Evolutionary conservation across 192 early-diverging fungal genomes (phyloP), one percentile per base, ranked within the genome.

Genomic region (Pilaira anomala): DNA sequence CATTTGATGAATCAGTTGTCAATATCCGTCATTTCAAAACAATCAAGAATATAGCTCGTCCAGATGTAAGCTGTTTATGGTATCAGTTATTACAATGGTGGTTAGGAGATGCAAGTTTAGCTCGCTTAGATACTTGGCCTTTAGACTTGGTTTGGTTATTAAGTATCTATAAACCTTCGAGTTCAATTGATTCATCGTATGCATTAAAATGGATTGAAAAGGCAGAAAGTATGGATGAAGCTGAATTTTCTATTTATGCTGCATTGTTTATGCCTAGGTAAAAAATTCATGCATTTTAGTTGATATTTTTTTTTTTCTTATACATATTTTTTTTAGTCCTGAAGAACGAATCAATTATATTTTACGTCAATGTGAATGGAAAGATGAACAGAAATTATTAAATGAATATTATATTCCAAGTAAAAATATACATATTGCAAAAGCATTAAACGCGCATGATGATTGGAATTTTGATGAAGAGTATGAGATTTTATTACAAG

Each of bases 71-170:
- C 9, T 42, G 22, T 19, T 18, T 19, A 9, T 58, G 56, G 56
- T 58, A 58, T 58, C 56, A 58, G 13, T n/a, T 58, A 42, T 42
- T 58, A 39, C 5, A 40, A 16, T 58, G 56, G 56, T 58, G 56
- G 56, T 21, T 41, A 24, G 56, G 39, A 7, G 49, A 50, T 26
- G 12, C 13, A 1, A 42, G 18, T 16, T 1, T 22, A 21, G 22
- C 8, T n/a, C 3, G 13, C 2, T 1, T 30, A 2, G 21, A 26
- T 8, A 13, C 7, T 7, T 58, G 56, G 56, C 56, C 56, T 14
- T 22, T 58, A 0, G 56, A 58, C 1, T 39, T 58, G 3, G 40
- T 33, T 16, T 58, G 56, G 56, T 16, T 58, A 25, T 42, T 58
- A 22, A 40, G 3, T 13, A 24, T 58, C 40, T 58, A 58, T 22